Conservation (phyloP, 805 yeast species). For the Diddensiella transvaalensis region DNA sequence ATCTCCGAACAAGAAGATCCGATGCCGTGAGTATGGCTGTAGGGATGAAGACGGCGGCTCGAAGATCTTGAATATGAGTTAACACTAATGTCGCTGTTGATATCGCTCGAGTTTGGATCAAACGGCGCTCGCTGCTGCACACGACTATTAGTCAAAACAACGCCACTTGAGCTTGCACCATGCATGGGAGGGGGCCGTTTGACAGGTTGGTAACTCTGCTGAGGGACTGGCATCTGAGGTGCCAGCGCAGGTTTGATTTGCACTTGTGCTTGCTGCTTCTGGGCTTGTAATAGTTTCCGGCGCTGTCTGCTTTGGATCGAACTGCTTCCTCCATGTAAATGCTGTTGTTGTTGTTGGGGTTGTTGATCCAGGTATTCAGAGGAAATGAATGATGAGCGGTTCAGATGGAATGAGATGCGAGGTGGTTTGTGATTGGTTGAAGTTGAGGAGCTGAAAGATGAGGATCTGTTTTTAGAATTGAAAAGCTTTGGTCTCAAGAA, state of each 20-base stretch:
- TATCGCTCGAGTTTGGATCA: neutral
- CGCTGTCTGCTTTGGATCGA: too few species aligned
- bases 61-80: neutral
- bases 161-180: too few species aligned
- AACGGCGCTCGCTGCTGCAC: neutral
- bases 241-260: too few species aligned
- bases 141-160: neutral
- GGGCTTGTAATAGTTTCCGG: too few species aligned
- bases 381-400: conserved; percentile 8
- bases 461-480: neutral
- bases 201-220: too few species aligned
- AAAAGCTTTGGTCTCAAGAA: conserved; percentile 1
- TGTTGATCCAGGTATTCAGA: conserved; percentile 4
- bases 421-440: conserved; percentile 9
- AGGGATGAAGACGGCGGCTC: neutral
- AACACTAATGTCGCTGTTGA: neutral
- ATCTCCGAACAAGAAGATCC: neutral
- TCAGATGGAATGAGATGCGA: conserved; percentile 17
- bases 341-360: neutral
- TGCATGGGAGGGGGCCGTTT: too few species aligned
- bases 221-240: too few species aligned
- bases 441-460: neutral
- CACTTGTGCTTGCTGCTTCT: too few species aligned
- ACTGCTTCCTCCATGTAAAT: too few species aligned
- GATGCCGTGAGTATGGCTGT: neutral